Conservation (phyloP, 2,329 filamentous ascomycete genomes). For the Diplodia seriata region DNA sequence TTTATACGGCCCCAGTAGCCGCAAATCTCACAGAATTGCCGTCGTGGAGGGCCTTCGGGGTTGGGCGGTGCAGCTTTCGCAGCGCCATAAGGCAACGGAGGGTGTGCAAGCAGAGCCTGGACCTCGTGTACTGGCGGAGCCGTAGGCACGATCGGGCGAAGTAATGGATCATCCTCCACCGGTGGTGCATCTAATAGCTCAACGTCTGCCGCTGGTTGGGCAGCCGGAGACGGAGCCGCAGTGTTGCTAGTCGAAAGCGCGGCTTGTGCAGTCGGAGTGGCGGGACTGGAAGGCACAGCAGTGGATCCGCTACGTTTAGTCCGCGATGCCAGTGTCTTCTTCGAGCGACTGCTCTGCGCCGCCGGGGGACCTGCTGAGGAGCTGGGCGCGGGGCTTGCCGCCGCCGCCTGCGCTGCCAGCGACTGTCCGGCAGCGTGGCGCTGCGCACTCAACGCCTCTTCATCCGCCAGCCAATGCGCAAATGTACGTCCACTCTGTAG, state of each 20-base stretch:
- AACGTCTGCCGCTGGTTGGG: not conserved
- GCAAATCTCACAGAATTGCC: conserved; percentile 78
- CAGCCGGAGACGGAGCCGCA: conserved; percentile 32
- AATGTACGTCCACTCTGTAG: conserved; percentile 83
- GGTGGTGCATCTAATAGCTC: conserved; percentile 11
- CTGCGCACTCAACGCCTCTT: conserved; percentile 63
- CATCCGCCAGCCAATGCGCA: conserved; percentile 81
- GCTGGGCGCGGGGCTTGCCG: conserved; percentile 34
- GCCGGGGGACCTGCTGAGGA: not conserved
- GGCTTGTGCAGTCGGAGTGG: conserved; percentile 32
- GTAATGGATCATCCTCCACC: conserved; percentile 58
- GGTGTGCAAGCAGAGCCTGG: conserved; percentile 66
- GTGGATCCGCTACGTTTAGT: conserved; percentile 19
- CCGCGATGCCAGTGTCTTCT: conserved; percentile 25
- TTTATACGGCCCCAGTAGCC: conserved; percentile 81
- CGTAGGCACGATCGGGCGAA: conserved; percentile 64
- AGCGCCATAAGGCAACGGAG: conserved; percentile 72
- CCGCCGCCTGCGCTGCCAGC: conserved; percentile 25
- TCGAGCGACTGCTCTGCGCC: conserved; percentile 9
- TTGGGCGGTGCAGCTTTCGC: conserved; percentile 56
- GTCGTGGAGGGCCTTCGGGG: conserved; percentile 56
- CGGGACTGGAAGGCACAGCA: conserved; percentile 6
- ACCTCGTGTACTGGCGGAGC: conserved; percentile 68
- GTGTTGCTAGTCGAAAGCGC: conserved; percentile 37
- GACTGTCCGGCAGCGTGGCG: conserved; percentile 33